A percentile compares a stretch with the other conserved stretches of the same genome.
Evolutionary conservation across 352 stramenopile species (phyloP).

Genomic region (Globisporangium radiosum): DNA sequence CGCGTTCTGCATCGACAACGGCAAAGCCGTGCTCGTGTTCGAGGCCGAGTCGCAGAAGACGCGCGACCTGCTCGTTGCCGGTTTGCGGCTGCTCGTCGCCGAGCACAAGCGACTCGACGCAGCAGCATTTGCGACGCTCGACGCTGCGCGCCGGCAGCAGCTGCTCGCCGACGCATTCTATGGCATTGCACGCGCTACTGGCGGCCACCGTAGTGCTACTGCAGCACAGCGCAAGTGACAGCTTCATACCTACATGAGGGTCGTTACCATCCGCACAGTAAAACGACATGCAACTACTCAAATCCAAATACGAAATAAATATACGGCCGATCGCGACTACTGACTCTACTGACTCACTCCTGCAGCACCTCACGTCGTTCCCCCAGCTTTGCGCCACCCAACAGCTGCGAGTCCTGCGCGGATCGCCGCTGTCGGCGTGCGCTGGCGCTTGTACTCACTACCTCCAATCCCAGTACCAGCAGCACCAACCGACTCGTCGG

Average conservation of each 20-base stretch:
- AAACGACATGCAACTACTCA: too few relatives aligned
- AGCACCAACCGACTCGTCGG: conserved; percentile 20
- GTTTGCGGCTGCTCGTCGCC: conserved; percentile 48
- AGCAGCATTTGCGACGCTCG: conserved; percentile 26
- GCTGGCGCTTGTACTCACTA: conserved; percentile 31
- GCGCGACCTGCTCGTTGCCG: conserved; percentile 58
- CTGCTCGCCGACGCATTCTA: conserved; percentile 4
- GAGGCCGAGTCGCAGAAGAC: conserved; percentile 60
- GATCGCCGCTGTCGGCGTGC: conserved; percentile 33
- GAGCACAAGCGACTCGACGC: conserved; percentile 49
- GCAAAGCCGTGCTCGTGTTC: conserved; percentile 54
- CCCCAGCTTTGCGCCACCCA: conserved; percentile 15
- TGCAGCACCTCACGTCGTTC: too few relatives aligned
- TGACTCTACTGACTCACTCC: conserved; percentile 3
- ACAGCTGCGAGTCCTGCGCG: conserved; percentile 29
- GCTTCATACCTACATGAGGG: neutral
- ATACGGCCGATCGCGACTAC: conserved; percentile 1
- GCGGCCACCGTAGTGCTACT: too few relatives aligned
- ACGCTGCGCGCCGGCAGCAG: conserved; percentile 10
- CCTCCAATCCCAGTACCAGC: neutral
- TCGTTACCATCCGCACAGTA: too few relatives aligned
- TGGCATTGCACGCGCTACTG: neutral
- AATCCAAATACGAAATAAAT: conserved; percentile 6
- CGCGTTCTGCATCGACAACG: conserved; percentile 51
- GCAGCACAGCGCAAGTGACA: conserved; percentile 5